Conservation (phyloP, 2,329 filamentous ascomycete species). For the Colletotrichum truncatum region DNA sequence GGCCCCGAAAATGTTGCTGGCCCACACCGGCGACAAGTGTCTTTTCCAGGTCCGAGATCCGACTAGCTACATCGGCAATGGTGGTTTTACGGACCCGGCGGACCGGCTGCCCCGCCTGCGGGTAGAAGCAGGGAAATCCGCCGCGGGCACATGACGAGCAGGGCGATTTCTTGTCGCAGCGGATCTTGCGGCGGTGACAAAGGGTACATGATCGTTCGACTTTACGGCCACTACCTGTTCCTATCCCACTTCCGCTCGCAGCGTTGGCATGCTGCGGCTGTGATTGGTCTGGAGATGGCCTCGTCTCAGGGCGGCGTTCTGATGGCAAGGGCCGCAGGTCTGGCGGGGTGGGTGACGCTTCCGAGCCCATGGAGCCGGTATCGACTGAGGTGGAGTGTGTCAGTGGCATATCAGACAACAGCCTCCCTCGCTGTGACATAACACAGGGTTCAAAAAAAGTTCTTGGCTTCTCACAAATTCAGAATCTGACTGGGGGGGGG, state of each 20-base stretch:
- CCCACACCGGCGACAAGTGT: constrained; percentile 32
- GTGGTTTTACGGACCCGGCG: constrained; percentile 37
- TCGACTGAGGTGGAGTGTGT: background rate
- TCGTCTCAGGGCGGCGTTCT: background rate
- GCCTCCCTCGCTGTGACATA: background rate
- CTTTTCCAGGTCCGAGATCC: constrained; percentile 45
- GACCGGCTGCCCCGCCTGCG: constrained; percentile 34
- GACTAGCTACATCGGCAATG: constrained; percentile 43
- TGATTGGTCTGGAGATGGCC: background rate
- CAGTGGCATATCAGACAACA: background rate
- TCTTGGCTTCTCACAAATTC: background rate
- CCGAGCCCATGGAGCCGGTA: background rate
- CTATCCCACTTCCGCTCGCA: background rate
- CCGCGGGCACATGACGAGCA: constrained; percentile 37
- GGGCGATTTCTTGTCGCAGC: constrained; percentile 41
- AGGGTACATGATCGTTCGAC: constrained; percentile 40
- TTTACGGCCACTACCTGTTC: constrained; percentile 4
- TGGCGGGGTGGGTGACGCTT: background rate
- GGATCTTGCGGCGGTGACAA: constrained; percentile 42
- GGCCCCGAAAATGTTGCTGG: background rate
- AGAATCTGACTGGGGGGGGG: background rate
- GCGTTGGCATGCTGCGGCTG: background rate
- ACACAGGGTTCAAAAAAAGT: background rate
- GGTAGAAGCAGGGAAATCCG: constrained; percentile 41
- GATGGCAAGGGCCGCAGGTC: background rate